These are phyloP conservation scores for Leishmania tropica DNA, from an alignment of 208 protist genomes.

Conservation along the genomic window DNA sequence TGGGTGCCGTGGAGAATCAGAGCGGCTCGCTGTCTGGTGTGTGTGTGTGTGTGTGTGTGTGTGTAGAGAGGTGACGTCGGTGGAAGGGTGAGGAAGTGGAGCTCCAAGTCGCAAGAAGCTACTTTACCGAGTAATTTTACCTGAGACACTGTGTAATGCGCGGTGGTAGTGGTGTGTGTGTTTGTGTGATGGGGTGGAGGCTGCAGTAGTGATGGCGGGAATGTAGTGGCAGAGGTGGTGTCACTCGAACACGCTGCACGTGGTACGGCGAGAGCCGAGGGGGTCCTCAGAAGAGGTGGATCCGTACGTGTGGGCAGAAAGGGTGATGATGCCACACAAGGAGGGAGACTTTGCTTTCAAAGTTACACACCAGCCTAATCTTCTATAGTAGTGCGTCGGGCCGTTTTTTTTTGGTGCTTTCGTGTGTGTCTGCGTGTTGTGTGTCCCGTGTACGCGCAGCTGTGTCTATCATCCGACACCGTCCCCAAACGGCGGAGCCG, in stretches of 20 bases:
- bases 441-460: background rate
- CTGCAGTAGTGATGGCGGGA: background rate
- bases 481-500: background rate
- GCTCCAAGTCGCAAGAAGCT: conserved; percentile 6
- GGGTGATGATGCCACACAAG: background rate
- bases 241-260: background rate
- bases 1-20: background rate
- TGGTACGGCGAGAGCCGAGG: background rate
- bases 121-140: background rate
- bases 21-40: background rate
- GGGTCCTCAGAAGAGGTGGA: background rate
- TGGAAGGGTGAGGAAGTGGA: conserved; percentile 1
- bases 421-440: background rate
- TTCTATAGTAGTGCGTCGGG: too few species aligned
- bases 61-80: conserved; percentile 11
- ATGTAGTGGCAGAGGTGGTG: background rate
- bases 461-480: background rate
- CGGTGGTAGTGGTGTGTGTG: background rate
- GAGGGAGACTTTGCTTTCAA: background rate
- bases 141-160: background rate
- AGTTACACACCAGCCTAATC: background rate
- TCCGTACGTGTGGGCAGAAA: background rate
- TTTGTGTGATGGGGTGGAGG: background rate
- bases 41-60: background rate
- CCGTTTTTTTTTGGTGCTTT: background rate